Conservation (phyloP, 2,329 filamentous ascomycete genomes). For the Rosellinia necatrix region DNA sequence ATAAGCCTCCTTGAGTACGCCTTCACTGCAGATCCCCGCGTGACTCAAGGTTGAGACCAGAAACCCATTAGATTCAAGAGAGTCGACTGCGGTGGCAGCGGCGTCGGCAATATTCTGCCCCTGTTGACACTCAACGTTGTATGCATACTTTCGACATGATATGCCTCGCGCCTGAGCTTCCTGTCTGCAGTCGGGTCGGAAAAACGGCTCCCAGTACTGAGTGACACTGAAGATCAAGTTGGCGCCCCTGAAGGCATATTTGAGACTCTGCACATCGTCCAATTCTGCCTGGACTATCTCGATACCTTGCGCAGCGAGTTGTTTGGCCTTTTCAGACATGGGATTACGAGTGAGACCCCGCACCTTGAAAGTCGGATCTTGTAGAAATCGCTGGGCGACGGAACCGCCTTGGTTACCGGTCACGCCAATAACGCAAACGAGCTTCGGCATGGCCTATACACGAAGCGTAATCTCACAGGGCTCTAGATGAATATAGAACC, state of each 20-base stretch:
- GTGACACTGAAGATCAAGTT: conserved; percentile 60
- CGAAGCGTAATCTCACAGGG: neutral
- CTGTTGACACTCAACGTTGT: conserved; percentile 54
- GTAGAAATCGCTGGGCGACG: conserved; percentile 53
- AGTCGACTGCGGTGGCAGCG: conserved; percentile 47
- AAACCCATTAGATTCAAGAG: conserved; percentile 48
- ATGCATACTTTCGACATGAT: conserved; percentile 50
- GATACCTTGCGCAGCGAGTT: conserved; percentile 47
- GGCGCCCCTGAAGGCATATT: conserved; percentile 49
- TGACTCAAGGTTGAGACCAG: conserved; percentile 57
- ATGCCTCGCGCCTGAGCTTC: conserved; percentile 46
- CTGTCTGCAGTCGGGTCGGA: conserved; percentile 44
- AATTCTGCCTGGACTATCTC: conserved; percentile 52
- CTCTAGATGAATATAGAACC: conserved; percentile 2
- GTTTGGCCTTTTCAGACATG: conserved; percentile 46
- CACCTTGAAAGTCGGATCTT: conserved; percentile 47
- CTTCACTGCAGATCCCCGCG: conserved; percentile 51
- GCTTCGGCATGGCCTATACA: conserved; percentile 6
- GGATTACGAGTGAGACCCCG: conserved; percentile 54
- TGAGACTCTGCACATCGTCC: conserved; percentile 46
- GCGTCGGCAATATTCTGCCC: conserved; percentile 61
- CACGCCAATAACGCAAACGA: conserved; percentile 17
- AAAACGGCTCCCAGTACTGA: conserved; percentile 54
- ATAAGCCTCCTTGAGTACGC: conserved; percentile 53
- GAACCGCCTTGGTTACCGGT: conserved; percentile 50